These are phyloP conservation scores for Aspergillus floridensis DNA, from an alignment of 2,329 filamentous ascomycete genomes.

Conservation along the genomic window DNA sequence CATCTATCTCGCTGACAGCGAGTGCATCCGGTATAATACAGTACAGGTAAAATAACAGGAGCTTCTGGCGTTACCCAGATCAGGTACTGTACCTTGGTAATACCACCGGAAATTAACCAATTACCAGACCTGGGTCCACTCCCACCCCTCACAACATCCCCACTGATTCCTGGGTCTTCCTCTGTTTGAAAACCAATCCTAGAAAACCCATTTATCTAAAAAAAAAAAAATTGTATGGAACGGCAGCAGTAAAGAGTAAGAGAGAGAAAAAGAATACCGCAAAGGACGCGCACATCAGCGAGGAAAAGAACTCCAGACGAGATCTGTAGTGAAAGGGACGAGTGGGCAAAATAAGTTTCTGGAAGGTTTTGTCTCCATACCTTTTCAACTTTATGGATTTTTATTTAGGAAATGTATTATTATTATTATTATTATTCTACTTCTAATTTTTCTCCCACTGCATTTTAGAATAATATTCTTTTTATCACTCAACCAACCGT, in stretches of 20 bases:
- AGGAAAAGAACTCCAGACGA: background rate
- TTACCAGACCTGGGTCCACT: slow-evolving; percentile 9
- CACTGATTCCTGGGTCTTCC: slow-evolving; percentile 18
- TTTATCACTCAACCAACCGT: slow-evolving; percentile 6
- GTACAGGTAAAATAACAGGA: background rate
- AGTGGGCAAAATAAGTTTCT: slow-evolving; percentile 7
- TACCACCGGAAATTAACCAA: slow-evolving; percentile 2
- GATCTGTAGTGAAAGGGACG: background rate
- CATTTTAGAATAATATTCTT: background rate
- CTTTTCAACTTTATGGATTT: background rate
- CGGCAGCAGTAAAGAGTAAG: slow-evolving; percentile 9
- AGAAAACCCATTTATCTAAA: slow-evolving; percentile 20
- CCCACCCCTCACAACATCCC: slow-evolving; percentile 14
- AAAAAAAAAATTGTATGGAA: slow-evolving; percentile 1
- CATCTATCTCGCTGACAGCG: background rate
- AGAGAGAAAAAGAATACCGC: background rate
- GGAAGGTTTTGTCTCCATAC: slow-evolving; percentile 12
- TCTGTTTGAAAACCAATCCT: slow-evolving; percentile 15
- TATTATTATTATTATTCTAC: background rate
- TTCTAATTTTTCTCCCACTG: background rate
- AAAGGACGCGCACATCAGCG: background rate
- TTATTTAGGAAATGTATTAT: background rate
- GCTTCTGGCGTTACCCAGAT: background rate
- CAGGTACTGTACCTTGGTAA: background rate
- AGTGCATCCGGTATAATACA: slow-evolving; percentile 1